phyloP scores from a whole-genome alignment of 1,284 basidiomycete genomes.

The Neolentinus lepideus region DNA sequence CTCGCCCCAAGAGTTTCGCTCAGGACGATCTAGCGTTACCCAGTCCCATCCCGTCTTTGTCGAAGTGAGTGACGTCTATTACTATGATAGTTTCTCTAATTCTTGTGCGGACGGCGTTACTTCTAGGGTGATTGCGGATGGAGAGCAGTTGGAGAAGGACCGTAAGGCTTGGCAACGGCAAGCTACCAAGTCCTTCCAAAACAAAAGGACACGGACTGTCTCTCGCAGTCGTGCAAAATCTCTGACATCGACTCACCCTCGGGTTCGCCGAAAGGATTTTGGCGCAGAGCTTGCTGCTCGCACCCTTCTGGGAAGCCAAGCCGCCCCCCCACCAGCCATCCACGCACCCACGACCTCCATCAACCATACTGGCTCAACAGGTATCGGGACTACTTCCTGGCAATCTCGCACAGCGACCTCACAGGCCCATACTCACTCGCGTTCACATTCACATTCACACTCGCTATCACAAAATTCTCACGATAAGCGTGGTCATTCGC shows the following conservation, averaged over 20 bases:
- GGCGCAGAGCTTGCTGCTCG: constrained; percentile 39
- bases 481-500: constrained; percentile 22
- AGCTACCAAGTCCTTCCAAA: constrained; percentile 57
- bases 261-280: not conserved
- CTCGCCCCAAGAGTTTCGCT: constrained; percentile 42
- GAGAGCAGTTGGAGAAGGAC: constrained; percentile 48
- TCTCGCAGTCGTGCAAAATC: constrained; percentile 61
- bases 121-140: constrained; percentile 58
- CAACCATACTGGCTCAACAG: not conserved
- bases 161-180: constrained; percentile 58
- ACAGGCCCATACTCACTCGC: constrained; percentile 19
- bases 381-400: not conserved
- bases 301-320: constrained; percentile 56
- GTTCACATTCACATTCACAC: constrained; percentile 38
- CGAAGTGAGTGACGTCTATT: constrained; percentile 36
- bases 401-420: constrained; percentile 11
- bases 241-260: constrained; percentile 13
- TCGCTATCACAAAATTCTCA: constrained; percentile 25
- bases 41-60: constrained; percentile 53
- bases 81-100: not conserved
- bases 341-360: constrained; percentile 12
- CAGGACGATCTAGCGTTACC: constrained; percentile 52
- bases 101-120: not conserved
- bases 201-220: constrained; percentile 51
- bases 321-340: constrained; percentile 37